These are phyloP conservation scores for Hypoxylon sp. DNA, from an alignment of 2,329 filamentous ascomycete genomes.

Conservation along the genomic window DNA sequence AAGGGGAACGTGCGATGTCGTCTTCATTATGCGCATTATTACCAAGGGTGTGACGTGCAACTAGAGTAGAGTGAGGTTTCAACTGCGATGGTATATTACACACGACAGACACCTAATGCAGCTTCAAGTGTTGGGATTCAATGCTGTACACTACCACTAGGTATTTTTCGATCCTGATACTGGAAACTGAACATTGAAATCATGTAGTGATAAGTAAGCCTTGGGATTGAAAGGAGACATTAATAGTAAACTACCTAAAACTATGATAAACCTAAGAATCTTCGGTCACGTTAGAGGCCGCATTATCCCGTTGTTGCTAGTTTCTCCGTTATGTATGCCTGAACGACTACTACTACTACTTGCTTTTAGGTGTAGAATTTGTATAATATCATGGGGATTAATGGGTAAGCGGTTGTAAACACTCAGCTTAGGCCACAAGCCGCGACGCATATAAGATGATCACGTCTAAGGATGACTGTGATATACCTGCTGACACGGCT, in stretches of 20 bases:
- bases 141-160: neutral
- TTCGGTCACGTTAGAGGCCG: neutral
- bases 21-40: too few species aligned
- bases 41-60: neutral
- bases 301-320: neutral
- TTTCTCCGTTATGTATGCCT: neutral
- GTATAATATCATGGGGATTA: neutral
- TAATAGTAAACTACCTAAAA: neutral
- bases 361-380: neutral
- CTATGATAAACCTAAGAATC: neutral
- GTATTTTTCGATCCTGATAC: neutral
- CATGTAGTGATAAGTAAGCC: neutral
- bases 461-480: neutral
- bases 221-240: neutral
- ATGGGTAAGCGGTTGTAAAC: neutral
- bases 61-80: neutral
- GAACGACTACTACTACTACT: neutral
- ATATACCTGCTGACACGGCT: constrained; percentile 19
- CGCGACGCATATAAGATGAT: constrained; percentile 10
- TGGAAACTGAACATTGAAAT: neutral
- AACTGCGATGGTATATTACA: too few species aligned
- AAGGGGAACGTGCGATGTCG: too few species aligned
- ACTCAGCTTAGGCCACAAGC: neutral
- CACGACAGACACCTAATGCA: neutral
- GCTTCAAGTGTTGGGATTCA: neutral